Evolutionary conservation across 768 basidiomycete genomes (phyloP).

Genomic region (Lentinula detonsa): DNA sequence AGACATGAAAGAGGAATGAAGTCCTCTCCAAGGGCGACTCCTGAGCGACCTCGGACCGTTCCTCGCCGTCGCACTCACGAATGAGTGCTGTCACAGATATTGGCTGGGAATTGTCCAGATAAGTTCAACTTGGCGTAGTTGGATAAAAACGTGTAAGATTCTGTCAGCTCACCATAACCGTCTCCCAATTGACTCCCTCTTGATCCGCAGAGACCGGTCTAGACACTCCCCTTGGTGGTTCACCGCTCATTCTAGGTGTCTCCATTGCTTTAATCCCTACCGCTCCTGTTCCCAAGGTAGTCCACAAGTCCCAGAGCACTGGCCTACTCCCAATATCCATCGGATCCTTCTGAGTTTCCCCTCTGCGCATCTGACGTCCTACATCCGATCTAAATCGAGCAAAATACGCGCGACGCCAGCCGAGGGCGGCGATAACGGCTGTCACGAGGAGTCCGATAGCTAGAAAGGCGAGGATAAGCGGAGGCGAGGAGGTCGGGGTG

Average conservation of each 20-base stretch:
- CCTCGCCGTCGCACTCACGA: background rate
- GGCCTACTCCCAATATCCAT: background rate
- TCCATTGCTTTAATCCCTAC: background rate
- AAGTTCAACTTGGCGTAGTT: background rate
- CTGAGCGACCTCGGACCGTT: background rate
- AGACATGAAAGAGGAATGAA: background rate
- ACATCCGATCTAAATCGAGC: background rate
- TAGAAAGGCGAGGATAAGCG: background rate
- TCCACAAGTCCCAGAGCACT: conserved; percentile 2
- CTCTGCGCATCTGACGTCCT: background rate
- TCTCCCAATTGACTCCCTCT: conserved; percentile 26
- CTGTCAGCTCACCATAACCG: conserved; percentile 19
- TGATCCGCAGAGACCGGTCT: background rate
- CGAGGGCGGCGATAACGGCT: background rate
- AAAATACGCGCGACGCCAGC: conserved; percentile 2
- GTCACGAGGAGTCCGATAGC: background rate
- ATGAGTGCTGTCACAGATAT: background rate
- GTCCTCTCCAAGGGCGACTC: background rate
- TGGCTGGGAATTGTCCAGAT: background rate
- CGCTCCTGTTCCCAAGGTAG: background rate
- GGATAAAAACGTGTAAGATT: background rate
- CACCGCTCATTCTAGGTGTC: background rate
- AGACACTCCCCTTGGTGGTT: background rate
- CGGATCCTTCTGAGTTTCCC: background rate
- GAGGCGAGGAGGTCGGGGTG: background rate